Percentiles rank a stretch among this genome's conserved stretches.
phyloP scores from a whole-genome alignment of 331 rosid genomes.

The Stylosanthes scabra region DNA sequence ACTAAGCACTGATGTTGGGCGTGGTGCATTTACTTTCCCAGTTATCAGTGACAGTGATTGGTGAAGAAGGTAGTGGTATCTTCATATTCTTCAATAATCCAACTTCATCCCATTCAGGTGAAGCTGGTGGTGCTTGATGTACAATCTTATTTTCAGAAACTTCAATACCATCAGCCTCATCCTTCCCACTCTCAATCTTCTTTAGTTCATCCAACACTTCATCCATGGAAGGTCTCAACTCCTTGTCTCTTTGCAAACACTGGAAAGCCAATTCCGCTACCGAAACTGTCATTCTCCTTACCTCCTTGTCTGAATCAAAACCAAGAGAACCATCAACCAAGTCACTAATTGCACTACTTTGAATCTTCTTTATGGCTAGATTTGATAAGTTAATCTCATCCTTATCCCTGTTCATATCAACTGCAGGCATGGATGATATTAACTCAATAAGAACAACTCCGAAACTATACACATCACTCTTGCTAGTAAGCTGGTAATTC shows the following conservation, averaged over 20 bases:
- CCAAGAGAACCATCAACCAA: conserved; percentile 67
- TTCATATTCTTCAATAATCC: conserved; percentile 47
- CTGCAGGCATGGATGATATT: conserved; percentile 76
- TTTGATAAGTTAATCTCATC: conserved; percentile 70
- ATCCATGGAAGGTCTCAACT: conserved; percentile 70
- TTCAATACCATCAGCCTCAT: conserved; percentile 27
- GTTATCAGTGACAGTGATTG: conserved; percentile 55
- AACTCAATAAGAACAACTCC: conserved; percentile 76
- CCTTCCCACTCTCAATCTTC: conserved; percentile 51
- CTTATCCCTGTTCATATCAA: conserved; percentile 60
- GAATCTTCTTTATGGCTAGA: conserved; percentile 67
- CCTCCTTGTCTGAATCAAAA: conserved; percentile 48
- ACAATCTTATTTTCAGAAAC: conserved; percentile 14
- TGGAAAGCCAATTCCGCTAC: conserved; percentile 79
- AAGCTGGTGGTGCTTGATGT: conserved; percentile 35
- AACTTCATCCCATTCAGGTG: conserved; percentile 50
- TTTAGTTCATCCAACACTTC: conserved; percentile 60
- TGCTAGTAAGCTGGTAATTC: conserved; percentile 66
- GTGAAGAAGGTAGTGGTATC: conserved; percentile 46
- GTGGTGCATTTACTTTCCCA: conserved; percentile 56
- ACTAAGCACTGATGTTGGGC: conserved; percentile 44
- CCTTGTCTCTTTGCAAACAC: conserved; percentile 71
- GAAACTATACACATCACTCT: conserved; percentile 83
- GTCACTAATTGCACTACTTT: conserved; percentile 51
- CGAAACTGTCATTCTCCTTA: conserved; percentile 49